phyloP scores from a whole-genome alignment of 768 basidiomycete species.

The Basidioascus undulatus region DNA sequence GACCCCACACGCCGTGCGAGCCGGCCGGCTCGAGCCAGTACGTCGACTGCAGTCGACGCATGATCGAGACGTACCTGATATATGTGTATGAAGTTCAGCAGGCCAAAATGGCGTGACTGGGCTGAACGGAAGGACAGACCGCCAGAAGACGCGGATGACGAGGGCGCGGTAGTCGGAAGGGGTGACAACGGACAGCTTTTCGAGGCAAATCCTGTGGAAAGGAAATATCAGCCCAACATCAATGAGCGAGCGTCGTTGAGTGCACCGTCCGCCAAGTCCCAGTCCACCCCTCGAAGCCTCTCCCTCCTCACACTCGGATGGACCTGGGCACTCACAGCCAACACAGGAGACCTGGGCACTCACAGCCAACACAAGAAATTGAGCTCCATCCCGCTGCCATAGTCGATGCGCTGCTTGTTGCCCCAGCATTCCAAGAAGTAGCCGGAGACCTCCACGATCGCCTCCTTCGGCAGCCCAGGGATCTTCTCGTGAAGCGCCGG shows the following conservation, averaged over 20 bases:
- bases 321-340: conserved; percentile 70
- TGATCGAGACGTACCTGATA: conserved; percentile 20
- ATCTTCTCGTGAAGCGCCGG: conserved; percentile 32
- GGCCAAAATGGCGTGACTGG: conserved; percentile 29
- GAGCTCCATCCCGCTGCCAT: conserved; percentile 98
- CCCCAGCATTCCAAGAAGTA: conserved; percentile 86
- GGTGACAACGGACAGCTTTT: conserved; percentile 32
- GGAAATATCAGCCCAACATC: background rate
- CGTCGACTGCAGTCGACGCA: conserved; percentile 56
- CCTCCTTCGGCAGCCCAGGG: conserved; percentile 31
- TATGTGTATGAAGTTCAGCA: no score
- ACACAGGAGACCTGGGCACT: conserved; percentile 50
- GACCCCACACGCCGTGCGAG: conserved; percentile 95
- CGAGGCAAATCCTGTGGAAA: conserved; percentile 49
- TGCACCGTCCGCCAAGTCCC: no score
- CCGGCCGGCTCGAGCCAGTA: conserved; percentile 98
- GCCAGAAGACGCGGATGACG: conserved; percentile 73
- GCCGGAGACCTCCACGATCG: conserved; percentile 40
- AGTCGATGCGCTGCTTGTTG: conserved; percentile 73
- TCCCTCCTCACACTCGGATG: no score
- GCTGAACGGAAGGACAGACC: conserved; percentile 26
- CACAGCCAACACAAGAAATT: conserved; percentile 95
- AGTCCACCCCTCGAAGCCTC: no score
- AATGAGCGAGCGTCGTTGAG: no score
- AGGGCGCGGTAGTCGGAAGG: conserved; percentile 42